Evolutionary conservation across 805 yeast species (phyloP).

Genomic region (Candida krabiensis): DNA sequence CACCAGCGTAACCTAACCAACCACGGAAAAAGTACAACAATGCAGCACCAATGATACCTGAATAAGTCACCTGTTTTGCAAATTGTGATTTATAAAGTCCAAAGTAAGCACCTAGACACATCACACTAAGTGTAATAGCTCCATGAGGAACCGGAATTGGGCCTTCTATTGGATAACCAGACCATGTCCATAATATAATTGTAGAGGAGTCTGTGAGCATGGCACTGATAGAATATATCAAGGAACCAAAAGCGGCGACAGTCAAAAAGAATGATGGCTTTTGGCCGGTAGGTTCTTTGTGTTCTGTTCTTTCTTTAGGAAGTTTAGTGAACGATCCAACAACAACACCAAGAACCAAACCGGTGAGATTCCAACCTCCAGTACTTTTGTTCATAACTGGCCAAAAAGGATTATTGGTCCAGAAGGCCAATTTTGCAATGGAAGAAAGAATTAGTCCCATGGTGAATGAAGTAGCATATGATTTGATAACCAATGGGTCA

Average conservation of each 20-base stretch:
- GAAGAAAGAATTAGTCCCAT: conserved; percentile 76
- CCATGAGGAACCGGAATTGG: conserved; percentile 90
- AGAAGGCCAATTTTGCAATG: conserved; percentile 69
- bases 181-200: conserved; percentile 94
- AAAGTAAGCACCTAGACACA: conserved; percentile 56
- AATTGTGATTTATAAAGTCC: conserved; percentile 39
- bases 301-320: conserved; percentile 12
- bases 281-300: background rate
- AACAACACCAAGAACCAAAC: conserved; percentile 60
- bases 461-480: conserved; percentile 55
- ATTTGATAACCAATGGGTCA: conserved; percentile 31
- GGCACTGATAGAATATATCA: conserved; percentile 70
- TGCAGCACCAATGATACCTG: conserved; percentile 51
- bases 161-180: conserved; percentile 83
- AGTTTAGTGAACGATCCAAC: conserved; percentile 59
- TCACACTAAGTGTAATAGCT: conserved; percentile 57
- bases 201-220: conserved; percentile 82
- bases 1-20: conserved; percentile 79
- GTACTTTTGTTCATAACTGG: conserved; percentile 83
- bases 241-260: conserved; percentile 72
- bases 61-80: conserved; percentile 18
- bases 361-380: conserved; percentile 83
- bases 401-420: conserved; percentile 94
- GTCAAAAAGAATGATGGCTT: conserved; percentile 50
- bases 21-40: conserved; percentile 53